These are phyloP conservation scores for Scheffersomyces segobiensis DNA, from an alignment of 1,139 yeast genomes.

Conservation along the genomic window DNA sequence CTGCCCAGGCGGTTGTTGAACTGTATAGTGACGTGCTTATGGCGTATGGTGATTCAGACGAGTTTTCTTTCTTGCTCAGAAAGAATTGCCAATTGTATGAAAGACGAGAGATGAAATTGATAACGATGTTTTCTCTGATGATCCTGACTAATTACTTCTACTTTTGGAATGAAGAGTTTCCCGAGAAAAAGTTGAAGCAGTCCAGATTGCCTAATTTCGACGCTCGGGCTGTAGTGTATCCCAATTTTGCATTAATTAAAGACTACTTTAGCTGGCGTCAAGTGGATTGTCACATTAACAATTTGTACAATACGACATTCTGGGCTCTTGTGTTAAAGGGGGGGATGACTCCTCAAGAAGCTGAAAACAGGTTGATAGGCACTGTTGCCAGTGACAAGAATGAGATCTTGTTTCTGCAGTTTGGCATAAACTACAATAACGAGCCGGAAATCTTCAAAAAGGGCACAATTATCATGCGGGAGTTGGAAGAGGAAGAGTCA, in stretches of 20 bases:
- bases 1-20: conserved; percentile 68
- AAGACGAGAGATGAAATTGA: conserved; percentile 75
- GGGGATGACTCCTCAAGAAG: conserved; percentile 70
- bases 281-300: conserved; percentile 95
- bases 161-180: conserved; percentile 64
- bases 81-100: conserved; percentile 69
- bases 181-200: conserved; percentile 37
- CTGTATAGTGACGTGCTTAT: conserved; percentile 69
- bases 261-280: conserved; percentile 96
- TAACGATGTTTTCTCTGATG: conserved; percentile 77
- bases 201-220: conserved; percentile 81
- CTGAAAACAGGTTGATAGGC: conserved; percentile 72
- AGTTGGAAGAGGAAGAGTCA: conserved; percentile 24
- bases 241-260: conserved; percentile 56
- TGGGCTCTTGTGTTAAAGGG: conserved; percentile 82
- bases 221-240: conserved; percentile 87
- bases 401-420: conserved; percentile 74
- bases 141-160: conserved; percentile 75
- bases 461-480: conserved; percentile 75
- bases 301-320: conserved; percentile 87
- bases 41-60: conserved; percentile 96
- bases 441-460: conserved; percentile 87
- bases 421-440: conserved; percentile 85
- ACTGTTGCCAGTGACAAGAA: conserved; percentile 83
- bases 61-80: conserved; percentile 77